These are phyloP conservation scores for Drosera spatulata DNA, from an alignment of 179 eudicot genomes.

Conservation along the genomic window DNA sequence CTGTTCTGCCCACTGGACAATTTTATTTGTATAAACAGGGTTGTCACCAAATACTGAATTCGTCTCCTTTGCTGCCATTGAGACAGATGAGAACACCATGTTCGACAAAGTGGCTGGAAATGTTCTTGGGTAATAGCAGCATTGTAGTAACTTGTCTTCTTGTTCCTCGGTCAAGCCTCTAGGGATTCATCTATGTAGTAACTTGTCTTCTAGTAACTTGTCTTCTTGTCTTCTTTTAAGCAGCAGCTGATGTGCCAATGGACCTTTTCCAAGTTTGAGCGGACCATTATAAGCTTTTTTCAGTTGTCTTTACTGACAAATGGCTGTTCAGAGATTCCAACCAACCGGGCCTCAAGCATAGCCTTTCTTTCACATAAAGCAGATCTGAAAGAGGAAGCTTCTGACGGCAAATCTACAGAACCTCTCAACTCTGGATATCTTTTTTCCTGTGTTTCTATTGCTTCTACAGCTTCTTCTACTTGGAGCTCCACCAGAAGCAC, in stretches of 20 bases:
- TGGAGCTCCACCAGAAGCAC: conserved; percentile 71
- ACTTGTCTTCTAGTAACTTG: no score
- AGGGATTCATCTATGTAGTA: no score
- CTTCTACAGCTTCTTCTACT: conserved; percentile 71
- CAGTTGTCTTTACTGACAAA: conserved; percentile 35
- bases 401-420: conserved; percentile 35
- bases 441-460: conserved; percentile 63
- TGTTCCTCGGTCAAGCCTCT: no score
- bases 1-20: conserved; percentile 92
- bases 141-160: no score
- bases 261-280: conserved; percentile 77
- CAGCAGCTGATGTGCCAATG: conserved; percentile 68
- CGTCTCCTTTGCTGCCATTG: conserved; percentile 55
- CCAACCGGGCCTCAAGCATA: conserved; percentile 59
- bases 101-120: conserved; percentile 79
- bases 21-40: conserved; percentile 55
- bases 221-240: no score
- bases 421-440: conserved; percentile 48
- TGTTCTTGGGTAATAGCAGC: conserved; percentile 71
- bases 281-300: conserved; percentile 58
- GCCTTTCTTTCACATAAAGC: conserved; percentile 57
- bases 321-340: conserved; percentile 56
- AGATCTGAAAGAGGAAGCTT: conserved; percentile 41
- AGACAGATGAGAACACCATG: conserved; percentile 66
- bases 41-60: conserved; percentile 71